phyloP scores from a whole-genome alignment of 352 stramenopile species.

The Globisporangium nunn region DNA sequence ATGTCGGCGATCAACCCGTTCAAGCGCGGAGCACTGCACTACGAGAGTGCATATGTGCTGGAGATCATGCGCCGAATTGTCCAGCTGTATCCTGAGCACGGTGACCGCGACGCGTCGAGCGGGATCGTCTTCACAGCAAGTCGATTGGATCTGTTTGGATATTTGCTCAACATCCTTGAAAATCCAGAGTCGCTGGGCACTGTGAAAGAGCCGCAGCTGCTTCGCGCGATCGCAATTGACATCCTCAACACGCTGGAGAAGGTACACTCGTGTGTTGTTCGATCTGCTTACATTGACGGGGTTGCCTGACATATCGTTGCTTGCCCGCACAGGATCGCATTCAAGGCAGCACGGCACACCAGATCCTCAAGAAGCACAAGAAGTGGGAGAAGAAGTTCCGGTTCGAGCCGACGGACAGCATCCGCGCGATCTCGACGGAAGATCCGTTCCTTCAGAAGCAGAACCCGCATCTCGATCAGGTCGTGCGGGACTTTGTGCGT shows the following conservation, averaged over 20 bases:
- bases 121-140: constrained; percentile 73
- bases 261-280: constrained; percentile 13
- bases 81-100: constrained; percentile 59
- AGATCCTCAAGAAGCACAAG: constrained; percentile 85
- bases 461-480: constrained; percentile 46
- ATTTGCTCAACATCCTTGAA: constrained; percentile 72
- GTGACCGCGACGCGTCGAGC: constrained; percentile 39
- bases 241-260: constrained; percentile 78
- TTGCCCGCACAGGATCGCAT: constrained; percentile 61
- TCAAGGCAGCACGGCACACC: constrained; percentile 60
- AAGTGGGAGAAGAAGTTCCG: constrained; percentile 84
- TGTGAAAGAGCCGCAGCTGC: constrained; percentile 52
- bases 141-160: constrained; percentile 61
- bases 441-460: constrained; percentile 67
- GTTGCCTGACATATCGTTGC: background rate
- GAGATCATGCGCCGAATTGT: constrained; percentile 75
- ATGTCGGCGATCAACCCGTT: constrained; percentile 41
- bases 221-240: constrained; percentile 65
- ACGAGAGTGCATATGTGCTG: constrained; percentile 53
- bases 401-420: constrained; percentile 35
- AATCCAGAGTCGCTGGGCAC: constrained; percentile 43
- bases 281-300: background rate
- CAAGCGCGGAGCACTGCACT: constrained; percentile 46
- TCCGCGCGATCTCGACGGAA: constrained; percentile 40
- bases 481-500: constrained; percentile 44